A percentile compares a stretch with the other conserved stretches of the same genome.
Evolutionary conservation across 345 rosid genomes (phyloP).

Genomic region (Iberis pinnata): DNA sequence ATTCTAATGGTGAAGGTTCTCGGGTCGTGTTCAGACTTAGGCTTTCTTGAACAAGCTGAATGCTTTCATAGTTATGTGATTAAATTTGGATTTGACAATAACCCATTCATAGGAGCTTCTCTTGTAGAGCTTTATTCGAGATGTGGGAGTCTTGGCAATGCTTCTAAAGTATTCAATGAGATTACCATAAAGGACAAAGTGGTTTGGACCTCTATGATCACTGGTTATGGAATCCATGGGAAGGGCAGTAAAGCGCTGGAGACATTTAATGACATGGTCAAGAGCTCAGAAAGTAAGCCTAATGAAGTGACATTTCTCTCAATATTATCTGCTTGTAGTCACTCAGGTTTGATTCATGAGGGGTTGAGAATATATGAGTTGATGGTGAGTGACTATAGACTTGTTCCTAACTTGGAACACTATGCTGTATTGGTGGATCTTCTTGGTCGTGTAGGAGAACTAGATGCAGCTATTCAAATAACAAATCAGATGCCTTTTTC

Average conservation of each 20-base stretch:
- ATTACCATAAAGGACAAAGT: conserved; percentile 41
- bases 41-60: conserved; percentile 44
- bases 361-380: conserved; percentile 39
- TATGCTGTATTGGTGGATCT: conserved; percentile 59
- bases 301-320: conserved; percentile 47
- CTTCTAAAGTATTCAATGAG: conserved; percentile 35
- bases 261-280: conserved; percentile 37
- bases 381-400: conserved; percentile 35
- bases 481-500: conserved; percentile 36
- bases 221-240: conserved; percentile 52
- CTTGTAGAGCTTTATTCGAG: conserved; percentile 53
- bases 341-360: conserved; percentile 43
- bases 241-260: conserved; percentile 35
- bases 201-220: conserved; percentile 53
- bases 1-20: conserved; percentile 53
- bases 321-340: conserved; percentile 54
- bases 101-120: conserved; percentile 38
- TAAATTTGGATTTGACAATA: conserved; percentile 38
- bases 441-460: conserved; percentile 46
- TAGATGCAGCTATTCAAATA: conserved; percentile 39
- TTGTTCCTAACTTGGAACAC: conserved; percentile 39
- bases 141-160: conserved; percentile 43
- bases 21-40: conserved; percentile 42
- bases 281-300: conserved; percentile 34
- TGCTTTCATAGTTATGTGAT: conserved; percentile 46